A percentile compares a stretch with the other conserved stretches of the same genome.
Conservation (phyloP, 768 basidiomycete species). For the Amanita rimosa region DNA sequence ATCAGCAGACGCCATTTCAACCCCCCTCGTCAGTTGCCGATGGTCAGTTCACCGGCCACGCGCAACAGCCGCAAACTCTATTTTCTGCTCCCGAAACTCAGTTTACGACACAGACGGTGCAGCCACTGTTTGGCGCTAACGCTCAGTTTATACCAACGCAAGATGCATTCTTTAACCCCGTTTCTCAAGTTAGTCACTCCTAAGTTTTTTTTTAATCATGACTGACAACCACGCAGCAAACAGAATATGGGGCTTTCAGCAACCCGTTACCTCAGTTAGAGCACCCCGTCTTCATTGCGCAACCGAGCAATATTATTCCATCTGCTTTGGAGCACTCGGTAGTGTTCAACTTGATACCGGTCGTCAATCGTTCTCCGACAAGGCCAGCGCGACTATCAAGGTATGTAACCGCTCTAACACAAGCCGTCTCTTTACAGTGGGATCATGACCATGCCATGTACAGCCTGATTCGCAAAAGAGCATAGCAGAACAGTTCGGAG, state of each 20-base stretch:
- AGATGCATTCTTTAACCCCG: background rate
- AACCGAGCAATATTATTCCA: background rate
- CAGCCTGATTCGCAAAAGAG: slow-evolving; percentile 53
- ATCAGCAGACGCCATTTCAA: background rate
- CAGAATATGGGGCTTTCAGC: background rate
- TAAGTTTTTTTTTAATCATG: background rate
- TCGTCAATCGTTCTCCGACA: slow-evolving; percentile 52
- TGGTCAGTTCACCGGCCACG: background rate
- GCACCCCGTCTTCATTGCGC: background rate
- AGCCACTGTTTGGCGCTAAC: background rate
- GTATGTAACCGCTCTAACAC: slow-evolving; percentile 14
- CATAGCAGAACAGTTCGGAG: slow-evolving; percentile 37
- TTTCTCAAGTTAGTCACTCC: background rate
- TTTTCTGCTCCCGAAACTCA: background rate
- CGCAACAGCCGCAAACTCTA: background rate
- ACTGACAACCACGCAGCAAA: background rate
- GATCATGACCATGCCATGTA: background rate
- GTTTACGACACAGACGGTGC: background rate
- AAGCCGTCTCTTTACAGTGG: too few relatives aligned
- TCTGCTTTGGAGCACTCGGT: background rate
- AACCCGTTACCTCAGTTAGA: background rate
- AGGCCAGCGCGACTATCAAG: slow-evolving; percentile 38
- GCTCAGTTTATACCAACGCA: background rate
- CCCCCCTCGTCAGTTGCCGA: background rate
- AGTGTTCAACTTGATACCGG: slow-evolving; percentile 23